Evolutionary conservation across 2,329 filamentous ascomycete species (phyloP), one percentile per base, ranked within the genome.

Genomic region (Trichoderma sp.): DNA sequence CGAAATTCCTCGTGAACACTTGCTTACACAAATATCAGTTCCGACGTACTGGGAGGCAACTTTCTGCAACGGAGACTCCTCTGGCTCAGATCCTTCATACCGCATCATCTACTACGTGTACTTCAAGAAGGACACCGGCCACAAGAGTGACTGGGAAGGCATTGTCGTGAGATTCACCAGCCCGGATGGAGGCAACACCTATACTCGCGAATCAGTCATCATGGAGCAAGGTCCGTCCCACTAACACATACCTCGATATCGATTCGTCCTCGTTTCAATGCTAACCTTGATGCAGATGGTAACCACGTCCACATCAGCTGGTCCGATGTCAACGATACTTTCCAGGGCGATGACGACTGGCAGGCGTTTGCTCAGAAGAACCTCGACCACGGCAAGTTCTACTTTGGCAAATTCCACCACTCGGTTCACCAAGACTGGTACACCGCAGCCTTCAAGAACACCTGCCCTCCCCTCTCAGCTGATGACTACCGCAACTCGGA

Each of bases 111-210:
- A 76, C 67, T 75, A 75, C 32, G 73, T 76, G 23, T 76, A 76
- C 69, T 76, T 76, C 68, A 75, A 76, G 71, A 76, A 76, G 57
- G 74, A 76, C 28, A 75, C 75, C 4, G 75, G 75, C 50, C 74
- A 76, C 57, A 76, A 73, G 68, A 75, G 73, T 36, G 75, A 76
- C 43, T 76, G 75, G 75, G 75, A 76, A 36, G 74, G 73, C 59
- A 74, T 72, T 17, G 74, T 76, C 15, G 69, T 76, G 30, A 73
- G 71, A 23, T 76, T 75, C 68, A 73, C 70, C 13, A 71, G 34
- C 3, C 74, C 73, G 13, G 74, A 73, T 4, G 71, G 70, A 12
- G 74, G 73, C 58, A 71, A 64, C 58, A 74, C 72, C 66, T 68
- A 47, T 15, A 20, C 62, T 39, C 57, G 75, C 32, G 43, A 75